Conservation (phyloP, 164 flowering plant genomes). For the Magnolia sinica region DNA sequence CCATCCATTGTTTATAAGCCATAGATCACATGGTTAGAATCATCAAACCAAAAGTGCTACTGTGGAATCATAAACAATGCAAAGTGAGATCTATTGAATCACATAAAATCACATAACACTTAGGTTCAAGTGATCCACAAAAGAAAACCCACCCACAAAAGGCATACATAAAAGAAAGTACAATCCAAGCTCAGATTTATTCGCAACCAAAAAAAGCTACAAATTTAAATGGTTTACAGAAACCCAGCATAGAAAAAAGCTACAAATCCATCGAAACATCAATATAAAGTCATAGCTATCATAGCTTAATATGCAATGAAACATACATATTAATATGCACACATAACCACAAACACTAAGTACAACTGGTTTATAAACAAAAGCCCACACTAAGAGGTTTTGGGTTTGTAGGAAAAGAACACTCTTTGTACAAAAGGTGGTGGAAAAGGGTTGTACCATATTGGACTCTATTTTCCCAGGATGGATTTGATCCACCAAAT, state of each 20-base stretch:
- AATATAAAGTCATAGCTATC: neutral
- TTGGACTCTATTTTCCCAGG: conserved; percentile 46
- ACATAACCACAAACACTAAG: neutral
- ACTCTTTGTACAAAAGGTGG: neutral
- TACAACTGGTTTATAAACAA: too few species aligned
- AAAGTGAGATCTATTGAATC: too few species aligned
- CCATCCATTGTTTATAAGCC: too few species aligned
- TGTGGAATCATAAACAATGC: too few species aligned
- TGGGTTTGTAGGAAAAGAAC: neutral
- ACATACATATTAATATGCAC: too few species aligned
- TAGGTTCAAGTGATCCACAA: neutral
- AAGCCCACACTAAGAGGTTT: neutral
- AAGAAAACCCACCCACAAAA: neutral
- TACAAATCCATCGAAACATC: neutral
- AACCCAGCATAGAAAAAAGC: neutral
- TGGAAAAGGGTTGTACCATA: neutral
- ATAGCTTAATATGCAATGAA: neutral
- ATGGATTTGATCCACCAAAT: conserved; percentile 90
- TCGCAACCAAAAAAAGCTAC: neutral
- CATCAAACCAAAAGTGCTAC: too few species aligned
- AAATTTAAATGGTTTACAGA: too few species aligned
- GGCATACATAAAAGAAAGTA: neutral
- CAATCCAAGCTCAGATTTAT: neutral
- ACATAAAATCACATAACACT: neutral
- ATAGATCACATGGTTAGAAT: too few species aligned